Evolutionary conservation across 345 rosid species (phyloP).

Genomic region (Ceriops decandra): DNA sequence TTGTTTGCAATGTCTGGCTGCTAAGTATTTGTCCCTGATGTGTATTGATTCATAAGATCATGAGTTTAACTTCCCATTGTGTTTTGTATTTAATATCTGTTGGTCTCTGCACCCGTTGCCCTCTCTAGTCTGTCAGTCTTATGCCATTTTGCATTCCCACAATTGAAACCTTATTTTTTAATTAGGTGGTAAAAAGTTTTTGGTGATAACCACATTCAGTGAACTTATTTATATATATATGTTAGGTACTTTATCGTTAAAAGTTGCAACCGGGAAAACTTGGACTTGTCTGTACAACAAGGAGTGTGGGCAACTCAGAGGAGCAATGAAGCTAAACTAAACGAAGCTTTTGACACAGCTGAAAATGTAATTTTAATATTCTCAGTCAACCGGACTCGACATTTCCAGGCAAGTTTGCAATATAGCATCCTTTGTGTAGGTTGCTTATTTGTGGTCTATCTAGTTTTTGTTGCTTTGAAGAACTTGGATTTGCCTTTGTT

Average conservation of each 20-base stretch:
- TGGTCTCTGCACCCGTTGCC: neutral
- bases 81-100: neutral
- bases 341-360: constrained; percentile 89
- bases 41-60: neutral
- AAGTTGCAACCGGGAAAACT: constrained; percentile 93
- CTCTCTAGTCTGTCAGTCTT: neutral
- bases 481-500: neutral
- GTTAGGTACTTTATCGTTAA: constrained; percentile 95
- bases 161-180: constrained; percentile 9
- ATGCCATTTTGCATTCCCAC: constrained; percentile 7
- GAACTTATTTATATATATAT: constrained; percentile 24
- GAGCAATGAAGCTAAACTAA: constrained; percentile 96
- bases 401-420: constrained; percentile 76
- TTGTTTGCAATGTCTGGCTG: neutral
- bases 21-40: neutral
- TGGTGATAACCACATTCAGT: constrained; percentile 2
- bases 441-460: neutral
- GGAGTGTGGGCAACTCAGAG: constrained; percentile 99
- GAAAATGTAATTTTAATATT: constrained; percentile 90
- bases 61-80: neutral
- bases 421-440: constrained; percentile 16
- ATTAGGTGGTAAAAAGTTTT: constrained; percentile 9
- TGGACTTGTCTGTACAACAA: constrained; percentile 97
- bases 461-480: neutral
- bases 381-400: constrained; percentile 92